Conservation (phyloP, 2,329 filamentous ascomycete genomes). For the Aspergillus terreus region DNA sequence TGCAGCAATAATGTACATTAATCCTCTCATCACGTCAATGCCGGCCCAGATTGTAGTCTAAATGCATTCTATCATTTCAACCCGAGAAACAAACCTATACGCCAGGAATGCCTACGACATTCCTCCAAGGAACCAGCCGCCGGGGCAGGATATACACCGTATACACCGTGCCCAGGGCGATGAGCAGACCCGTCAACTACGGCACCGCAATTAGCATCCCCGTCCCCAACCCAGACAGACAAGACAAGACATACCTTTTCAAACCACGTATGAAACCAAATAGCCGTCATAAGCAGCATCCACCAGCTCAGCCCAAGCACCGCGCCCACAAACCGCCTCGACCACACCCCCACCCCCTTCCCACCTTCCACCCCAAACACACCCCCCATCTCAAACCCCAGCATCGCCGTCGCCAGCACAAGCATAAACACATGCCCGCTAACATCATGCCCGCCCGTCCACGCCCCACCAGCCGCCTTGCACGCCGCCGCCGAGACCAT, state of each 20-base stretch:
- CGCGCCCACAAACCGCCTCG: conserved; percentile 43
- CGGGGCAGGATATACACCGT: conserved; percentile 51
- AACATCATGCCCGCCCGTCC: conserved; percentile 94
- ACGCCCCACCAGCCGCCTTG: conserved; percentile 74
- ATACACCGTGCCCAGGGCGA: conserved; percentile 49
- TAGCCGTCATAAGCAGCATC: conserved; percentile 98
- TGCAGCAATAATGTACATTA: background rate
- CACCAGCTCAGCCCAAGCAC: conserved; percentile 75
- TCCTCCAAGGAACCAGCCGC: conserved; percentile 40
- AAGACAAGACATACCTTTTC: conserved; percentile 68
- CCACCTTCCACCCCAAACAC: conserved; percentile 43
- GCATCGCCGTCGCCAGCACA: conserved; percentile 75
- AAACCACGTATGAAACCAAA: conserved; percentile 98
- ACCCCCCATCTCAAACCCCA: conserved; percentile 65
- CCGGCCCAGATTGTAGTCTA: background rate
- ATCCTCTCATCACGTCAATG: background rate
- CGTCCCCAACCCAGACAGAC: conserved; percentile 5
- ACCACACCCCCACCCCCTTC: conserved; percentile 13
- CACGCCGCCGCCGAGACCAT: conserved; percentile 67
- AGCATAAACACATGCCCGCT: conserved; percentile 93
- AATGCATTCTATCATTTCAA: background rate
- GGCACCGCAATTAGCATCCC: background rate
- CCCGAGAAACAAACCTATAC: conserved; percentile 19
- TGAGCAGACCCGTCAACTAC: conserved; percentile 48
- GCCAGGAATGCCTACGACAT: conserved; percentile 44